A percentile compares a stretch with the other conserved stretches of the same genome.
Evolutionary conservation across 768 basidiomycete genomes (phyloP).

Genomic region (Clavulina sp.): DNA sequence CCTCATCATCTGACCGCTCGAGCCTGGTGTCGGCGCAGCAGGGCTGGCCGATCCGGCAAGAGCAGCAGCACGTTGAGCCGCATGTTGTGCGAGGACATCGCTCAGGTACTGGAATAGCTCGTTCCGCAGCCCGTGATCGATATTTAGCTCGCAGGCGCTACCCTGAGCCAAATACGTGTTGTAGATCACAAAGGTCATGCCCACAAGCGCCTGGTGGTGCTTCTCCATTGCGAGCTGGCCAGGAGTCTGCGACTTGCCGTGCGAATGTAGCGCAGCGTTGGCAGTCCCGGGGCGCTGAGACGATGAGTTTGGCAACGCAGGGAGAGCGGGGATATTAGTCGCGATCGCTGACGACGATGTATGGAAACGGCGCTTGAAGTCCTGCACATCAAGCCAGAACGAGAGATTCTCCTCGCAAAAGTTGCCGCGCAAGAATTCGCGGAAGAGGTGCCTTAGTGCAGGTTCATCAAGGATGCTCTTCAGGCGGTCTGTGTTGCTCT

Average conservation of each 20-base stretch:
- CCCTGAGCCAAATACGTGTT: conserved; percentile 91
- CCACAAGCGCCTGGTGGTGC: conserved; percentile 88
- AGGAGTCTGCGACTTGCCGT: conserved; percentile 39
- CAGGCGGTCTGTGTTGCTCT: conserved; percentile 84
- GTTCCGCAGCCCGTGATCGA: conserved; percentile 89
- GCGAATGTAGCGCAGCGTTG: conserved; percentile 15
- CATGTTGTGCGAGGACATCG: conserved; percentile 74
- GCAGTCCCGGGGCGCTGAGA: conserved; percentile 20
- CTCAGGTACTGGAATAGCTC: conserved; percentile 87
- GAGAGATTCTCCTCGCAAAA: conserved; percentile 97
- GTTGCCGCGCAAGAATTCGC: conserved; percentile 83
- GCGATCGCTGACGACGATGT: conserved; percentile 81
- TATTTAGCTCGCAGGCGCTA: conserved; percentile 91
- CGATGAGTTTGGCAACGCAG: conserved; percentile 19
- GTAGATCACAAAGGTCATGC: conserved; percentile 86
- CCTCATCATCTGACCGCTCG: conserved; percentile 60
- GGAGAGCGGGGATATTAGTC: conserved; percentile 9
- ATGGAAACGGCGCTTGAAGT: conserved; percentile 90
- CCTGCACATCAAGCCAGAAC: conserved; percentile 94
- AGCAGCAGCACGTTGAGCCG: conserved; percentile 19
- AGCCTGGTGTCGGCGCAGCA: no score
- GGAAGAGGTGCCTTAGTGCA: conserved; percentile 71
- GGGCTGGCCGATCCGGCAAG: no score
- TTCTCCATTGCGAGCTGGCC: conserved; percentile 67
- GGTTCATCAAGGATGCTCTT: conserved; percentile 89